Evolutionary conservation across 2,329 filamentous ascomycete genomes (phyloP), one percentile per base, ranked within the genome.

Genomic region (Hirsutella rhossiliensis): DNA sequence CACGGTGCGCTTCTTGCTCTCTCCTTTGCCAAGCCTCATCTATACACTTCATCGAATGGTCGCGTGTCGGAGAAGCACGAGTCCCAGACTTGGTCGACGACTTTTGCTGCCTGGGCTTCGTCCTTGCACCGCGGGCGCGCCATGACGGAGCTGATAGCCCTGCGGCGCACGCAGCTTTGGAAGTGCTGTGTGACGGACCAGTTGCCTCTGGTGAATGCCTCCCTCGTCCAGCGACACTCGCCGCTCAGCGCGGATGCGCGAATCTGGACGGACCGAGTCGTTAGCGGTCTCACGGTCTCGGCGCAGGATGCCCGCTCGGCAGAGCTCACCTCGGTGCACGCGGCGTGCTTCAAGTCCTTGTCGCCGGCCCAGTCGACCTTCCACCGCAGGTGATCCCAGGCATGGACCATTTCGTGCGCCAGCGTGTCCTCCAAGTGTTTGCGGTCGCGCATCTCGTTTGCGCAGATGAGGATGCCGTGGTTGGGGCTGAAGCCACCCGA

Each of bases 71-170:
- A 71, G 62, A 94, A 98, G 63, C 92, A 98, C 55, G 88, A 96
- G 53, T 95, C 89, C 87, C 90, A 98, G n/a, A 98, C 92, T 64
- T 94, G 83, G 64, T 97, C 92, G 46, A 98, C 87, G 23, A 94
- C 81, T 66, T 84, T 87, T 42, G 79, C 76, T 4, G 92, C 92
- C 53, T 97, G 86, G 13, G 81, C 80, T 55, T 94, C 82, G 62
- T 94, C 85, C 62, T 85, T 86, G 59, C 89, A 92, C 40, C 75
- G 73, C 15, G 88, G 87, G 48, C 92, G 73, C 30, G 77, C 80
- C 68, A 80, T 76, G 54, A 98, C 78, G 19, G 86, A 94, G 52
- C 84, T 67, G 30, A 87, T 80, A 11, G 92, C 92, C 53, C 92
- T 73, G 57, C 78, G 70, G 48, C 88, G 75, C 43, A 98, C 90